phyloP scores from a whole-genome alignment of 208 protist species.

The Leishmania mexicana region DNA sequence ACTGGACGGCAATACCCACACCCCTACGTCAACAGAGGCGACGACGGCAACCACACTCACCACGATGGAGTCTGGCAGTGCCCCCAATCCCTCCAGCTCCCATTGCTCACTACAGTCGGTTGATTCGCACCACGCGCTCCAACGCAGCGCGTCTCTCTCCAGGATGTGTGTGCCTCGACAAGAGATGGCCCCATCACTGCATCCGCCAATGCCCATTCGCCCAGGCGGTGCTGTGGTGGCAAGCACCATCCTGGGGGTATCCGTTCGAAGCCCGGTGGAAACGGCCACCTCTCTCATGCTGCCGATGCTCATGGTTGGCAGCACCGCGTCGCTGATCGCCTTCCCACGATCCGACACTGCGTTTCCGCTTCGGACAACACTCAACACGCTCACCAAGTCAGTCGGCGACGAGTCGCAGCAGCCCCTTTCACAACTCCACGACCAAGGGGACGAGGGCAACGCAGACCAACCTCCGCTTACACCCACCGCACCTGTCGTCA shows the following conservation, averaged over 20 bases:
- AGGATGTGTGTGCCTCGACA: neutral
- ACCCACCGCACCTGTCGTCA: neutral
- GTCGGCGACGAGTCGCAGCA: neutral
- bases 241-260: neutral
- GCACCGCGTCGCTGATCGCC: conserved; percentile 5
- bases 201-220: neutral
- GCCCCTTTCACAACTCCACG: neutral
- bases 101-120: neutral
- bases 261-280: neutral
- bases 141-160: neutral
- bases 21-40: neutral
- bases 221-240: neutral
- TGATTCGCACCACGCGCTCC: neutral
- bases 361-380: neutral
- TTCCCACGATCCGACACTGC: neutral
- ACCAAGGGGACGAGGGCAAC: neutral
- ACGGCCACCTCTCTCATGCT: conserved; percentile 6
- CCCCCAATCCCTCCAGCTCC: neutral
- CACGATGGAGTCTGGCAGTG: neutral
- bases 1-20: neutral
- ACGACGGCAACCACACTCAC: neutral
- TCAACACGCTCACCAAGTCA: neutral
- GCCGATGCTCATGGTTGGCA: conserved; percentile 21
- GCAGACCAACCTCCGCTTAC: neutral
- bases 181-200: neutral